A percentile compares a stretch with the other conserved stretches of the same genome.
Evolutionary conservation across 1,284 basidiomycete genomes (phyloP).

Genomic region (Fomitopsis schrenkii): DNA sequence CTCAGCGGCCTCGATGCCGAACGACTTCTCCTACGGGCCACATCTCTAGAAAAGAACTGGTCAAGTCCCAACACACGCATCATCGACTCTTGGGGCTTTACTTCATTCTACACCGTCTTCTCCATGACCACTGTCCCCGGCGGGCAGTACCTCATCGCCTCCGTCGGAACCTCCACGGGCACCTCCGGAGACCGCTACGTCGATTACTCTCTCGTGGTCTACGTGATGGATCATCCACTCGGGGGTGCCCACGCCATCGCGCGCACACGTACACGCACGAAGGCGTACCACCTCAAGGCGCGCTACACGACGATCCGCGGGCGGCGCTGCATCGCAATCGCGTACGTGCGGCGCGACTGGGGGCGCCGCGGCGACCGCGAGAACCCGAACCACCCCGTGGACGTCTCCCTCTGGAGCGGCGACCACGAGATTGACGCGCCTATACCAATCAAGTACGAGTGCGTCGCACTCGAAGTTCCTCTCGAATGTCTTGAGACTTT

Average conservation of each 20-base stretch:
- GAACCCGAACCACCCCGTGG: conserved; percentile 30
- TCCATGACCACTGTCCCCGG: conserved; percentile 65
- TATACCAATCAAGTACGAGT: conserved; percentile 47
- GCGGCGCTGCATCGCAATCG: conserved; percentile 53
- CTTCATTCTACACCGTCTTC: conserved; percentile 42
- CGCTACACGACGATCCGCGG: conserved; percentile 53
- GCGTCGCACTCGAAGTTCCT: conserved; percentile 41
- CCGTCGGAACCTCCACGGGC: conserved; percentile 41
- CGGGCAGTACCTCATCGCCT: conserved; percentile 64
- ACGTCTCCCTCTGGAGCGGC: conserved; percentile 44
- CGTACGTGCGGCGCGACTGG: conserved; percentile 41
- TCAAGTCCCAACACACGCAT: conserved; percentile 3
- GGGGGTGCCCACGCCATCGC: conserved; percentile 46
- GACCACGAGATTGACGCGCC: conserved; percentile 44
- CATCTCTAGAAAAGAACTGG: conserved; percentile 48
- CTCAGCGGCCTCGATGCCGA: conserved; percentile 58
- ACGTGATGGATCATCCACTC: conserved; percentile 51
- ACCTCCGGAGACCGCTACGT: conserved; percentile 9
- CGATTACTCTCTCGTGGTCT: conserved; percentile 50
- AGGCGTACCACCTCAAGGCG: conserved; percentile 57
- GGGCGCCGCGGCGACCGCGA: conserved; percentile 15
- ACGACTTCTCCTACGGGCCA: conserved; percentile 54
- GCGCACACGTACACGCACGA: conserved; percentile 43
- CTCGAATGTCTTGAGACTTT: conserved; percentile 48
- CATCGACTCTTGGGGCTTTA: conserved; percentile 30